These are phyloP conservation scores for Mycena citricolor DNA, from an alignment of 1,284 basidiomycete species.

Conservation along the genomic window DNA sequence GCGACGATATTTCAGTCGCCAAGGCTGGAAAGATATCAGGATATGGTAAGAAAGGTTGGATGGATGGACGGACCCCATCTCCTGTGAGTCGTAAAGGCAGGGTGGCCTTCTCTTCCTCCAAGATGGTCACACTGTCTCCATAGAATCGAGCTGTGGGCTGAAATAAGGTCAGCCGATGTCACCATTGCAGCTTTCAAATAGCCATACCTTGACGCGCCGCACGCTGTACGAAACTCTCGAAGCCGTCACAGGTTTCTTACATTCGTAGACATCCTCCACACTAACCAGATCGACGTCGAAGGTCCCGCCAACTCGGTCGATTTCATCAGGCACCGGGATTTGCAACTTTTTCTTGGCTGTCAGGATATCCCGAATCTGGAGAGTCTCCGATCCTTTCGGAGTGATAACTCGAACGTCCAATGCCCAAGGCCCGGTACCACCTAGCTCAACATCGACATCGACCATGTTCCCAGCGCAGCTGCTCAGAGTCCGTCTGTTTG, in stretches of 20 bases:
- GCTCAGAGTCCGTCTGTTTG: conserved; percentile 55
- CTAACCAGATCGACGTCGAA: conserved; percentile 81
- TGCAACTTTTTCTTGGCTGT: conserved; percentile 56
- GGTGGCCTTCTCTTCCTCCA: conserved; percentile 74
- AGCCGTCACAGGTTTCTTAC: conserved; percentile 75
- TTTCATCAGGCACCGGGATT: conserved; percentile 64
- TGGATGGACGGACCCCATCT: conserved; percentile 64
- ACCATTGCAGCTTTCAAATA: neutral
- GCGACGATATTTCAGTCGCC: conserved; percentile 77
- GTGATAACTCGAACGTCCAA: conserved; percentile 79
- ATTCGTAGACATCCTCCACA: conserved; percentile 46
- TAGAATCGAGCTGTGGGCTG: conserved; percentile 89
- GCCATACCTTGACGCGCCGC: conserved; percentile 72
- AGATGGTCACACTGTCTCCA: conserved; percentile 62
- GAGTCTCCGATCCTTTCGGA: conserved; percentile 58
- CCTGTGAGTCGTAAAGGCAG: conserved; percentile 85
- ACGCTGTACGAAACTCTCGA: conserved; percentile 88
- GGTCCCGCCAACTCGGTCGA: conserved; percentile 71
- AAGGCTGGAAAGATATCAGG: conserved; percentile 63
- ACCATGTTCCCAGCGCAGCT: conserved; percentile 77
- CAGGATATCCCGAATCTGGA: conserved; percentile 59
- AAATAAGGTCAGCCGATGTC: conserved; percentile 4
- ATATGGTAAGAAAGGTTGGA: no score
- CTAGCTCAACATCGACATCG: conserved; percentile 75
- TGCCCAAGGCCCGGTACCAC: conserved; percentile 90